Evolutionary conservation across 2,329 filamentous ascomycete species (phyloP).

Genomic region (Furcasterigmium furcatum): DNA sequence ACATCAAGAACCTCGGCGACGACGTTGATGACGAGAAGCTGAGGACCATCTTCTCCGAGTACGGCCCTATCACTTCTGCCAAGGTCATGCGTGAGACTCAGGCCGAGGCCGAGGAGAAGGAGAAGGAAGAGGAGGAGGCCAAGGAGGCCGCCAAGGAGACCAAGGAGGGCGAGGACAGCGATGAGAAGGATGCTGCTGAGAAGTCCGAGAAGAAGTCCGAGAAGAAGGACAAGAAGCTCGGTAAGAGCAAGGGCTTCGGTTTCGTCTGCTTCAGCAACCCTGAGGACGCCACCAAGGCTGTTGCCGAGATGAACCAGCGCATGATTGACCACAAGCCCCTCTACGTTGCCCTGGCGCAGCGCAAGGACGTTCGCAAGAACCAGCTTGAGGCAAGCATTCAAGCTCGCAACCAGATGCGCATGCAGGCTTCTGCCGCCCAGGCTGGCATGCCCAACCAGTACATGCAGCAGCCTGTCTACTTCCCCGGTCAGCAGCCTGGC

Average conservation of each 20-base stretch:
- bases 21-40: conserved; percentile 98
- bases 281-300: conserved; percentile 97
- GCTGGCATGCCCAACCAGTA: conserved; percentile 84
- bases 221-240: conserved; percentile 67
- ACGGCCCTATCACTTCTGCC: conserved; percentile 93
- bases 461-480: conserved; percentile 89
- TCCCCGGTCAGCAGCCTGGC: conserved; percentile 72
- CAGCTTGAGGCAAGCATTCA: conserved; percentile 99
- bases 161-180: conserved; percentile 36
- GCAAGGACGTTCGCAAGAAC: conserved; percentile 99
- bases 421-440: conserved; percentile 93
- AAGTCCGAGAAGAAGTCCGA: conserved; percentile 56
- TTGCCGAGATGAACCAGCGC: conserved; percentile 99
- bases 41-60: conserved; percentile 86
- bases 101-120: conserved; percentile 51
- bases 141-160: conserved; percentile 34
- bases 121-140: conserved; percentile 38
- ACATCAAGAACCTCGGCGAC: conserved; percentile 98
- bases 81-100: conserved; percentile 95
- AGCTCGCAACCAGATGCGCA: conserved; percentile 95
- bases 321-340: conserved; percentile 97
- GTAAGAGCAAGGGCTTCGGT: conserved; percentile 99
- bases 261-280: conserved; percentile 99
- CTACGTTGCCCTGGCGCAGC: conserved; percentile 96
- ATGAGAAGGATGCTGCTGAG: conserved; percentile 47